Base-by-base conservation (phyloP, 2,329 filamentous ascomycete species). In the Botryotinia calthae region DNA sequence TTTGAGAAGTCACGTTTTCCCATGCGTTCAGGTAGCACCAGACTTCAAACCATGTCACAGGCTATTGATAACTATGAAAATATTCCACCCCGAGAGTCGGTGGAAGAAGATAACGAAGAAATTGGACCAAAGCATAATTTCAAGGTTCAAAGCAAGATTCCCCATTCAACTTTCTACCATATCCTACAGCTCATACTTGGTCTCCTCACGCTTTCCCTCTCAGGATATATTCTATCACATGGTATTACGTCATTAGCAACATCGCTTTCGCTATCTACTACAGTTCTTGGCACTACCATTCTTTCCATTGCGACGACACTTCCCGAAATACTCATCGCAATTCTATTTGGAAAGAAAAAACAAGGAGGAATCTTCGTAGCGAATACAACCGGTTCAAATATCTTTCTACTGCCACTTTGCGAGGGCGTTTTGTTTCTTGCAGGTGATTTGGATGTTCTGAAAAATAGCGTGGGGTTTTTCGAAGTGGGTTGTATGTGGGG, bases 331-430 rank as follows among this genome's bases (percentile, higher is more conserved):
- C 82, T 87, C 56, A 76, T 88, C 64, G 84, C 86, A 1, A 80
- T 87, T 6, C 74, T 87, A 37, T 85, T 85, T 73, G 84, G 85
- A 25, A 80, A 76, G 18, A 82, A 84, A 22, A 85, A 84, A 7
- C 83, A 87, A 28, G 77, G 79, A 2, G 85, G 85, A 1, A 86
- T 88, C 64, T 77, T 88, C 14, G 84, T 86, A 9, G 86, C 86
- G 0, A 87, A 85, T 62, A 86, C 85, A 5, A 85, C 83, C 0
- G 86, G 86, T 7, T 87, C 85, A 74, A 88, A 88, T 73, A 85
- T 88, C 48, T 88, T 88, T 76, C 79, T 88, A 46, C 79, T 87
- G 25, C 84, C 85, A 2, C 79, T 88, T 6, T 88, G 86, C 76
- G 78, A 84, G 25, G 86, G 84, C 0, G 79, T 85, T 22, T 73